Percentiles rank a stretch among this genome's conserved stretches.
phyloP scores from a whole-genome alignment of 768 basidiomycete species.

The Boletales sp. region DNA sequence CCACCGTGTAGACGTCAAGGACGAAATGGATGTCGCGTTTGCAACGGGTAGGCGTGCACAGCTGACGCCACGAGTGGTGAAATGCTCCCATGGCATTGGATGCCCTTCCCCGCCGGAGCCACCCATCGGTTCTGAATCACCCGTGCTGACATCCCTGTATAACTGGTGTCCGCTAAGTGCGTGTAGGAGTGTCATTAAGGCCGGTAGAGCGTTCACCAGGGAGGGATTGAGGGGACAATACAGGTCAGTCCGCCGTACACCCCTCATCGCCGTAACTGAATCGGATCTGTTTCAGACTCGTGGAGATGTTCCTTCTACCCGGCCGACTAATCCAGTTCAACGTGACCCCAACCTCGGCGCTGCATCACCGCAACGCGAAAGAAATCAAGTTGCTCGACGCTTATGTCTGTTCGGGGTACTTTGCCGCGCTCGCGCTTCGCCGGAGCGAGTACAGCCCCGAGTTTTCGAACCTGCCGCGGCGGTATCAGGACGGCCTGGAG shows the following conservation, averaged over 20 bases:
- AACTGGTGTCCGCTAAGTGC: conserved; percentile 85
- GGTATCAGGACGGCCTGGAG: conserved; percentile 89
- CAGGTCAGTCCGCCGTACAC: conserved; percentile 47
- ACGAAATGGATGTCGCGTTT: conserved; percentile 79
- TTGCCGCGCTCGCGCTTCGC: conserved; percentile 66
- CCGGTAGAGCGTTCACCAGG: conserved; percentile 71
- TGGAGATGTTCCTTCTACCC: conserved; percentile 69
- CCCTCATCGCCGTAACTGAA: background rate
- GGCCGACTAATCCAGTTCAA: conserved; percentile 74
- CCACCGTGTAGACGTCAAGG: conserved; percentile 68
- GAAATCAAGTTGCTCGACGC: conserved; percentile 65
- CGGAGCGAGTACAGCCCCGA: conserved; percentile 60
- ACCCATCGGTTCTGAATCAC: conserved; percentile 50
- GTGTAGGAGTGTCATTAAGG: conserved; percentile 71
- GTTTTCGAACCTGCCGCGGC: conserved; percentile 51
- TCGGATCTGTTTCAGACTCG: conserved; percentile 42
- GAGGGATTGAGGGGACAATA: conserved; percentile 73
- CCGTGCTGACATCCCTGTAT: conserved; percentile 64
- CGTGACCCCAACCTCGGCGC: conserved; percentile 51
- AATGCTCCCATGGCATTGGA: conserved; percentile 31
- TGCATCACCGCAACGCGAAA: conserved; percentile 55
- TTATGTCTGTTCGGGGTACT: conserved; percentile 84
- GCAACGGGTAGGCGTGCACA: conserved; percentile 46
- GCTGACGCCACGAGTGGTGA: conserved; percentile 51
- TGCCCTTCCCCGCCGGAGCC: conserved; percentile 47